A percentile compares a stretch with the other conserved stretches of the same genome.
Conservation (phyloP, 2,329 filamentous ascomycete species). For the Arthrocladium fulminans region DNA sequence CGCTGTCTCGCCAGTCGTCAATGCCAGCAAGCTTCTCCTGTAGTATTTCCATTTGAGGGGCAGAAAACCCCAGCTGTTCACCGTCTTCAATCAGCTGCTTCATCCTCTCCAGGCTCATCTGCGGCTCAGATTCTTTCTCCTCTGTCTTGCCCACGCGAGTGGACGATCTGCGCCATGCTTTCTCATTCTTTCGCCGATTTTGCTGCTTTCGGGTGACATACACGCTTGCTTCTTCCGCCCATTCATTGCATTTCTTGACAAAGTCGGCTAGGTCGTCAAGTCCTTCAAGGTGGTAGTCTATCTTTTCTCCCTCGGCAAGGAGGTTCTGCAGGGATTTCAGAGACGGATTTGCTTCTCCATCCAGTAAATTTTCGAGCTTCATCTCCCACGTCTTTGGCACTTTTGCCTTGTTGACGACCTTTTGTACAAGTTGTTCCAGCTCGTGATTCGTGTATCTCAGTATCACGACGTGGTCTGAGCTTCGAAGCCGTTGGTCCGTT, state of each 20-base stretch:
- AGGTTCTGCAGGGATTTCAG: conserved; percentile 77
- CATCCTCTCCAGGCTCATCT: conserved; percentile 74
- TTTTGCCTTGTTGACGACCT: conserved; percentile 74
- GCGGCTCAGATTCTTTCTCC: conserved; percentile 72
- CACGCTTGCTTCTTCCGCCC: conserved; percentile 92
- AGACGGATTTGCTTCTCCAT: conserved; percentile 73
- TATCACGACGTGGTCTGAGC: conserved; percentile 62
- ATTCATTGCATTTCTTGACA: conserved; percentile 93
- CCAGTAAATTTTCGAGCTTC: conserved; percentile 75
- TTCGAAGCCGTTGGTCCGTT: conserved; percentile 58
- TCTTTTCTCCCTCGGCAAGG: conserved; percentile 88
- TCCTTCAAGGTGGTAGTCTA: conserved; percentile 79
- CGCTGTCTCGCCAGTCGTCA: conserved; percentile 71
- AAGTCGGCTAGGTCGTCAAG: conserved; percentile 75
- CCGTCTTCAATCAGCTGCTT: conserved; percentile 74
- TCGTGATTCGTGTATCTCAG: conserved; percentile 68
- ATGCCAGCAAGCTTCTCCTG: conserved; percentile 80
- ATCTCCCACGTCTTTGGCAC: conserved; percentile 83
- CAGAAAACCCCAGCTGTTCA: conserved; percentile 83
- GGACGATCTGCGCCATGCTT: conserved; percentile 63
- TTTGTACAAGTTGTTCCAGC: conserved; percentile 59
- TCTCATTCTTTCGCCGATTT: conserved; percentile 90
- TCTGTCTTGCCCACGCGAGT: conserved; percentile 73
- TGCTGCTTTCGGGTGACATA: conserved; percentile 97
- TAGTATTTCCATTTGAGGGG: conserved; percentile 76